Evolutionary conservation across 805 yeast species (phyloP), one percentile per base, ranked within the genome.

Genomic region (Cyberlindnera mrakii): DNA sequence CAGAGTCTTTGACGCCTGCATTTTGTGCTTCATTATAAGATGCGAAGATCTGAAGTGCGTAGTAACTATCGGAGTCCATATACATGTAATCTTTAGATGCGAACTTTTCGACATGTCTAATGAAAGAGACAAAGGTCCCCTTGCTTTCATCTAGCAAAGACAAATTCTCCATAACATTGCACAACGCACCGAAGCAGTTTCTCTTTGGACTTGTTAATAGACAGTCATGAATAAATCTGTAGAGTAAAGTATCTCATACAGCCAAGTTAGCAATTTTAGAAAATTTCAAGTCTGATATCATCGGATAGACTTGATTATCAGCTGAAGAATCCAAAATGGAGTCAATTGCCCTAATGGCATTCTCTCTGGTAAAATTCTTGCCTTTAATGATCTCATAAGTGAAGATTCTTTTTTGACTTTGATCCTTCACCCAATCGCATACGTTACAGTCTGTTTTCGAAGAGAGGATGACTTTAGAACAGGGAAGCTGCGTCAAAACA

Each of bases 51-150:
- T 57, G 57, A 6, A 60, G 38, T 1, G 65, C 59, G 33, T 48
- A 45, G n/a, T 56, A 45, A 6, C 65, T 41, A 25, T 63, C 64
- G 8, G 47, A 33, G 35, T 65, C 66, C 19, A 66, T 41, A 31
- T 48, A 50, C 57, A 65, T 45, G 3, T 42, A 30, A 10, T 53
- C 48, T 5, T 27, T 14, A 5, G 42, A 32, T 10, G 32, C 33
- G 16, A 50, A 46, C 1, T 44, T 16, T 16, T 35, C 38, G 13
- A 36, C 43, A 4, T 31, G 16, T 5, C 20, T 33, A 4, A 51
- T 37, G 8, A 40, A 20, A 14, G 37, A 25, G 10, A 27, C 9
- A 7, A 50, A 33, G 4, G 19, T 10, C 10, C 7, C 16, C 10
- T 35, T 30, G 2, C 30, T 15, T 5, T 40, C 48, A 16, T 40